These are phyloP conservation scores for Ophiostoma piceae DNA, from an alignment of 2,329 filamentous ascomycete species.

Conservation along the genomic window DNA sequence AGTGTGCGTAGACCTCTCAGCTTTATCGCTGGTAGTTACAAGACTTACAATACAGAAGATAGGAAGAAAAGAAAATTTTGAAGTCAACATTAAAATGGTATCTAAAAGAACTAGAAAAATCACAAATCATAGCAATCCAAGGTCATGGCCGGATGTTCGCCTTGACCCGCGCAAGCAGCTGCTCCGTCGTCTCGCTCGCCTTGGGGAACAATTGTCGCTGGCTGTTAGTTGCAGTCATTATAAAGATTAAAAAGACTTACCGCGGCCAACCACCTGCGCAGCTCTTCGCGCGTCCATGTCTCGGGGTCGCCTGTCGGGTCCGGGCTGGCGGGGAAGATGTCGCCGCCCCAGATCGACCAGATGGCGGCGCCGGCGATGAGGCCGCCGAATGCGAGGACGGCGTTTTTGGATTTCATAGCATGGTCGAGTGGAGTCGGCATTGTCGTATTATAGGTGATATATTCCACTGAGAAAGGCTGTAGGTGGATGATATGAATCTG, in stretches of 20 bases:
- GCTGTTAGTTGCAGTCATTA: slow-evolving; percentile 3
- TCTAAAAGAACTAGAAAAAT: too few species aligned
- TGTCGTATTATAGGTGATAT: slow-evolving; percentile 4
- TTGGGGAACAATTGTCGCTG: slow-evolving; percentile 47
- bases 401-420: slow-evolving; percentile 66
- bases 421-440: slow-evolving; percentile 68
- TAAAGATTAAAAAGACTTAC: too few species aligned
- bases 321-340: slow-evolving; percentile 68
- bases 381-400: slow-evolving; percentile 72
- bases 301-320: slow-evolving; percentile 73
- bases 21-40: too few species aligned
- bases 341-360: slow-evolving; percentile 80
- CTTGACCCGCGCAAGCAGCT: slow-evolving; percentile 44
- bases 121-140: neutral
- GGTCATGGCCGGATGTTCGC: slow-evolving; percentile 41
- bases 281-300: slow-evolving; percentile 72
- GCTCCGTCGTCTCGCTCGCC: slow-evolving; percentile 40
- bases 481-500: too few species aligned
- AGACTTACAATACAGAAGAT: too few species aligned
- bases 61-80: too few species aligned
- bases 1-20: too few species aligned
- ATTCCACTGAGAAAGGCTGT: too few species aligned
- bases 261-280: slow-evolving; percentile 72
- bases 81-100: too few species aligned
- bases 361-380: slow-evolving; percentile 74